These are phyloP conservation scores for Lepidium africanum DNA, from an alignment of 345 rosid genomes.

Conservation along the genomic window DNA sequence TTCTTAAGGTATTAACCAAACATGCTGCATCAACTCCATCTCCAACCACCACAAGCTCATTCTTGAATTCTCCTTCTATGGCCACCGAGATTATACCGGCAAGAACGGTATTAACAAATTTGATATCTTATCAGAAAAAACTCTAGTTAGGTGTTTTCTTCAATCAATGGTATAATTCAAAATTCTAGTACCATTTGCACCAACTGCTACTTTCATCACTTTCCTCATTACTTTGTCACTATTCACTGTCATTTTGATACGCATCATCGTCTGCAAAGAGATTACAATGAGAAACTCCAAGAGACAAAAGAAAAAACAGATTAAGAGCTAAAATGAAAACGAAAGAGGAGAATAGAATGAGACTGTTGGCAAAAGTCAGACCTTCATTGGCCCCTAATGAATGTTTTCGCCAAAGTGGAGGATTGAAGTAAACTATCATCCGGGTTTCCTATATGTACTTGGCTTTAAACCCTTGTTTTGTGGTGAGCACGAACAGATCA, in stretches of 20 bases:
- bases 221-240: constrained; percentile 31
- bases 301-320: neutral
- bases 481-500: too few relatives aligned
- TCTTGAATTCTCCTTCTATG: constrained; percentile 29
- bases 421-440: too few relatives aligned
- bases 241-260: constrained; percentile 22
- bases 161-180: neutral
- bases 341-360: neutral
- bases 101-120: neutral
- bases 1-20: constrained; percentile 31
- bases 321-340: neutral
- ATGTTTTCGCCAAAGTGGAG: too few relatives aligned
- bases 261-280: constrained; percentile 29
- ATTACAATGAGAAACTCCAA: neutral
- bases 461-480: too few relatives aligned
- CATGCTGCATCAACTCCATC: constrained; percentile 32
- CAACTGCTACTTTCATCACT: constrained; percentile 32
- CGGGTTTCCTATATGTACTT: too few relatives aligned
- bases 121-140: neutral
- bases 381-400: constrained; percentile 6
- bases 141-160: neutral
- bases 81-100: constrained; percentile 35
- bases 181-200: constrained; percentile 19
- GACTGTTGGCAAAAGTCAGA: neutral
- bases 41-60: constrained; percentile 33